Evolutionary conservation across 495 filamentous ascomycete species (phyloP), one percentile per base, ranked within the genome.

Genomic region (Lophiotrema nucula): DNA sequence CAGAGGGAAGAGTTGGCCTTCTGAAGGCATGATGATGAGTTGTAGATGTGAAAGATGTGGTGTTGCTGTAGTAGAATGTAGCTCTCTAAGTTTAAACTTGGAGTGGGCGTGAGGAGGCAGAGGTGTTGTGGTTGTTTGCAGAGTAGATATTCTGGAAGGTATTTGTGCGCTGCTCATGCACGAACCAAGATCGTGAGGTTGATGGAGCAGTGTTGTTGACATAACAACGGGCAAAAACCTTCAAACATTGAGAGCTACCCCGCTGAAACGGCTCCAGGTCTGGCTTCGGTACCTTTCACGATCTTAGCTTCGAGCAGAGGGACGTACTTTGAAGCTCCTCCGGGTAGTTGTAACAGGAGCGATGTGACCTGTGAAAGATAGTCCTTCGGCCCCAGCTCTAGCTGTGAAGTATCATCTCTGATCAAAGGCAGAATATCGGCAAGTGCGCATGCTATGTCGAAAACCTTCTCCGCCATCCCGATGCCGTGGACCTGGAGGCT

Each of bases 401-500:
- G 10, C 12, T 43, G 45, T 13, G 45, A 24, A 12, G 45, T 23
- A 10, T 16, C 3, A 22, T 18, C 24, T 6, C 47, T 46, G 2
- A 59, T 28, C 28, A 59, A 59, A 11, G 56, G 56, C 3, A 59
- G 26, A 15, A 59, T 27, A 33, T 59, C 56, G 12, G 56, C n/a
- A 12, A 59, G 56, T 16, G 56, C 56, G 21, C 56, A 59, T 1
- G 56, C 47, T n/a, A 59, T 33, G 28, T 59, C 56, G 22, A 59
- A 59, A 11, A 59, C 33, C 21, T 59, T 59, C 48, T 59, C 56
- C 13, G 56, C 53, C 56, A 59, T 52, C 5, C 56, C 56, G 16
- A 59, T 45, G 10, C 56, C 56, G 41, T 59, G 56, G 11, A 39
- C 37, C 41, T 59, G 56, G 3, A 59, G 41, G 24, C 56, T 59